A percentile compares a stretch with the other conserved stretches of the same genome.
Conservation (phyloP, 2,329 filamentous ascomycete genomes). For the Fusarium sp. region DNA sequence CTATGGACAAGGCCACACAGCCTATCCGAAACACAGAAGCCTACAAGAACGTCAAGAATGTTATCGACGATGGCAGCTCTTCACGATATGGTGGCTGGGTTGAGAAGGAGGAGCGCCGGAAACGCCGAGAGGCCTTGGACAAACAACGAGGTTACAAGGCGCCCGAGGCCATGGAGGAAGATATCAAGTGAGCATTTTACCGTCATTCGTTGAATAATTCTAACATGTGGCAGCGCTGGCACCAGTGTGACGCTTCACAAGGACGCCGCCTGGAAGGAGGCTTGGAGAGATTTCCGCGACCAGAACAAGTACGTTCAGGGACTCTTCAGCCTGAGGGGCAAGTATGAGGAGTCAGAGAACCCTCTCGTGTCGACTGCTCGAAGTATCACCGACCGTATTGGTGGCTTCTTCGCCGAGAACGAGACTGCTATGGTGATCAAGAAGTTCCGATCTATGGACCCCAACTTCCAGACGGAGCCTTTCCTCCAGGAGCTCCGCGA, state of each 20-base stretch:
- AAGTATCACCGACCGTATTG: conserved; percentile 92
- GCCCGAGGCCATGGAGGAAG: conserved; percentile 79
- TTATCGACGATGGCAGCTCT: conserved; percentile 96
- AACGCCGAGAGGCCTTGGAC: conserved; percentile 81
- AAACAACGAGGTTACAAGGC: conserved; percentile 67
- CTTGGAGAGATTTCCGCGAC: conserved; percentile 97
- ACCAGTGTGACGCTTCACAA: conserved; percentile 97
- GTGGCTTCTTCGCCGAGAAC: conserved; percentile 98
- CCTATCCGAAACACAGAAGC: conserved; percentile 95
- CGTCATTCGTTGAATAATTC: conserved; percentile 25
- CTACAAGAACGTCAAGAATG: conserved; percentile 94
- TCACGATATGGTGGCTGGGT: conserved; percentile 97
- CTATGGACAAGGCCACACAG: conserved; percentile 93
- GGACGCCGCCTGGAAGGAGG: conserved; percentile 96
- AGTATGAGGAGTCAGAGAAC: conserved; percentile 97
- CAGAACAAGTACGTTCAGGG: conserved; percentile 89
- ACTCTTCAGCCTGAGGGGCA: conserved; percentile 86
- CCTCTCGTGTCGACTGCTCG: conserved; percentile 93
- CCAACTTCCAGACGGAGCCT: conserved; percentile 92
- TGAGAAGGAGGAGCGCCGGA: conserved; percentile 93
- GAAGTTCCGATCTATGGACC: conserved; percentile 97
- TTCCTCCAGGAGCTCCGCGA: conserved; percentile 96
- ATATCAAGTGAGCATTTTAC: conserved; percentile 80
- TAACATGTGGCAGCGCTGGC: conserved; percentile 77
- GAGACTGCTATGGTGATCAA: conserved; percentile 98